Evolutionary conservation across 2,329 filamentous ascomycete genomes (phyloP).

Genomic region (Fulvia fulva): DNA sequence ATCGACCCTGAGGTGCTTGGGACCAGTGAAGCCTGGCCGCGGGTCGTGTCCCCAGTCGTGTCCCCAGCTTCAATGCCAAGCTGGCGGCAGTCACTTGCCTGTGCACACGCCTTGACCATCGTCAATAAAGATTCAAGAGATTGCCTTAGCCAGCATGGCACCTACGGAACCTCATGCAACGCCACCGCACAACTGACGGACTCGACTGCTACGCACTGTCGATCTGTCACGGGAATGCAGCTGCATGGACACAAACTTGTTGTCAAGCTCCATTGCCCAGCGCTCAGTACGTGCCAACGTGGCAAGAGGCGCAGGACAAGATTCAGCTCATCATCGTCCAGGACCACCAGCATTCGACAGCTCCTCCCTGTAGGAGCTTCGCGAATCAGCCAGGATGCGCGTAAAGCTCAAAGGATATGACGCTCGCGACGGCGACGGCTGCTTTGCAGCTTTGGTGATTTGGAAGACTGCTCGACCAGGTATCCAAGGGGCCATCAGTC

Average conservation of each 20-base stretch:
- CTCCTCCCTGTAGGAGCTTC: neutral
- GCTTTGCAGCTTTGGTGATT: neutral
- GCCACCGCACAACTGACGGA: neutral
- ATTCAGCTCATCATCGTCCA: neutral
- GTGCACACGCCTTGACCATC: neutral
- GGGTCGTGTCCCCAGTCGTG: neutral
- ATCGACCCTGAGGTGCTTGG: neutral
- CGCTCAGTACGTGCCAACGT: neutral
- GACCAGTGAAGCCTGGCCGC: neutral
- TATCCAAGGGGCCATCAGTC: neutral
- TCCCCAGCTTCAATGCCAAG: neutral
- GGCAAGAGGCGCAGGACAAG: neutral
- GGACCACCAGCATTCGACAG: neutral
- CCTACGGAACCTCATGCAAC: neutral
- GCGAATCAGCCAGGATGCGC: neutral
- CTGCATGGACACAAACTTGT: neutral
- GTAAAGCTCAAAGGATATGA: neutral
- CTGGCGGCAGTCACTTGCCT: neutral
- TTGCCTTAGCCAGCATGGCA: neutral
- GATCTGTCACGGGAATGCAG: neutral
- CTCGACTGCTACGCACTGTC: neutral
- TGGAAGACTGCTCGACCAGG: neutral
- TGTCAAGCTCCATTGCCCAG: neutral
- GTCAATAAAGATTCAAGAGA: neutral
- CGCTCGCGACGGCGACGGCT: neutral